phyloP scores from a whole-genome alignment of 75 land plant genomes.

The Selaginella moellendorffii region DNA sequence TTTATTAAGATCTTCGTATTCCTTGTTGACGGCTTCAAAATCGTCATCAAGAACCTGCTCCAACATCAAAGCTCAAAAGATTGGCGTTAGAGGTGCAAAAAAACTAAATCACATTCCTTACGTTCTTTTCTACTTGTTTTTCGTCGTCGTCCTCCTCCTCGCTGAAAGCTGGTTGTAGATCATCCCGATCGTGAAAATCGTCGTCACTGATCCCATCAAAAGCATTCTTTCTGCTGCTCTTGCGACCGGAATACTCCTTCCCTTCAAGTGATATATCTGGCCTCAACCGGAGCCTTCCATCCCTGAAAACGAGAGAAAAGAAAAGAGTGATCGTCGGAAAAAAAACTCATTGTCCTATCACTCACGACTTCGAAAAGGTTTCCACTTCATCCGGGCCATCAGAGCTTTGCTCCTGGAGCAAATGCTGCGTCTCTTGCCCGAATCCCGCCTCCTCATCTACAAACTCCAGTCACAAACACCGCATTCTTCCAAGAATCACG shows the following conservation, averaged over 20 bases:
- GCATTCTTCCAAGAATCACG: not conserved
- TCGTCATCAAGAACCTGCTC: constrained; percentile 25
- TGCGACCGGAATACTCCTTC: constrained; percentile 12
- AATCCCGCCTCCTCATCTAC: not conserved
- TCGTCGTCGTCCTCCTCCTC: not conserved
- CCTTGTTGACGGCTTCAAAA: constrained; percentile 54
- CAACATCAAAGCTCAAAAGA: too few species aligned
- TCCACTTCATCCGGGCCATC: not conserved
- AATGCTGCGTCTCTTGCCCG: not conserved
- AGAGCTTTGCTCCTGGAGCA: not conserved
- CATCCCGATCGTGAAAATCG: not conserved
- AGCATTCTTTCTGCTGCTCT: constrained; percentile 16
- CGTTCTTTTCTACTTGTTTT: too few species aligned
- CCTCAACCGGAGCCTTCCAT: constrained; percentile 13
- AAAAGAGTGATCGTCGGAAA: not conserved
- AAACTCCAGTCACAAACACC: not conserved
- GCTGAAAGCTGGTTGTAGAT: too few species aligned
- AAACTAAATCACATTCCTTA: too few species aligned
- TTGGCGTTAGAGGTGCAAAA: too few species aligned
- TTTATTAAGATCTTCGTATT: constrained; percentile 42
- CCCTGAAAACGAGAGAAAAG: not conserved
- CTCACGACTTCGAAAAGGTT: not conserved
- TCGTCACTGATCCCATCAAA: constrained; percentile 6
- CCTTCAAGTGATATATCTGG: constrained; percentile 15
- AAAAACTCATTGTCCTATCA: not conserved